Evolutionary conservation across 2,329 filamentous ascomycete species (phyloP).

Genomic region (Thelonectria blattea): DNA sequence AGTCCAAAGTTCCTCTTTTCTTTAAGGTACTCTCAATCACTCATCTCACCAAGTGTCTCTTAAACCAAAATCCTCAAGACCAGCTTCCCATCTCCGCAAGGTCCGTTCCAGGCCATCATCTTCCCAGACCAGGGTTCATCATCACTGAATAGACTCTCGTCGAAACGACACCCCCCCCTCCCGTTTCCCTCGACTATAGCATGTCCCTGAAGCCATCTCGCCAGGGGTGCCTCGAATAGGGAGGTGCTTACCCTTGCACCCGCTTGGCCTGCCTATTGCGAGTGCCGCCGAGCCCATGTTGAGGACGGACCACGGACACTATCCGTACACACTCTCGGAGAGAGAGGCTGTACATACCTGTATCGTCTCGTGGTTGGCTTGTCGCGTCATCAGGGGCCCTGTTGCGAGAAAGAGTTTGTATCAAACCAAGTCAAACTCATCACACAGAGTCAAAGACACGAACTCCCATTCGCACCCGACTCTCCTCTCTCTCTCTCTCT

Average conservation of each 20-base stretch:
- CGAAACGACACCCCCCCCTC: neutral
- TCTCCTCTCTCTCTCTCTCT: no score
- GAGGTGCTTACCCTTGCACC: constrained; percentile 18
- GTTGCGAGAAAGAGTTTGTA: neutral
- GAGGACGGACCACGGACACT: no score
- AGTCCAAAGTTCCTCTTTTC: neutral
- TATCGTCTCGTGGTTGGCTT: neutral
- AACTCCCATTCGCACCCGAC: neutral
- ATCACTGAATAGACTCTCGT: no score
- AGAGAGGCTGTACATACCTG: neutral
- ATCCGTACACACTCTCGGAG: neutral
- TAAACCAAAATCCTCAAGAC: neutral
- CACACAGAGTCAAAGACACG: neutral
- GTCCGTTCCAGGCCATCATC: no score
- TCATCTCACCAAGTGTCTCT: neutral
- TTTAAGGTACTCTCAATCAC: no score
- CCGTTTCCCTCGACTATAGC: neutral
- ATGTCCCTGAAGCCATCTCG: neutral
- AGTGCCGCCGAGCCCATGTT: neutral
- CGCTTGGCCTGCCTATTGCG: neutral
- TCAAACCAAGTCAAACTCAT: neutral
- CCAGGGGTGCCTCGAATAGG: constrained; percentile 13
- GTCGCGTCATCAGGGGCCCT: neutral
- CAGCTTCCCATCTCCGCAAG: neutral
- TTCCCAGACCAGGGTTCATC: no score